phyloP scores from a whole-genome alignment of 768 basidiomycete genomes.

The Lactarius akahatsu region DNA sequence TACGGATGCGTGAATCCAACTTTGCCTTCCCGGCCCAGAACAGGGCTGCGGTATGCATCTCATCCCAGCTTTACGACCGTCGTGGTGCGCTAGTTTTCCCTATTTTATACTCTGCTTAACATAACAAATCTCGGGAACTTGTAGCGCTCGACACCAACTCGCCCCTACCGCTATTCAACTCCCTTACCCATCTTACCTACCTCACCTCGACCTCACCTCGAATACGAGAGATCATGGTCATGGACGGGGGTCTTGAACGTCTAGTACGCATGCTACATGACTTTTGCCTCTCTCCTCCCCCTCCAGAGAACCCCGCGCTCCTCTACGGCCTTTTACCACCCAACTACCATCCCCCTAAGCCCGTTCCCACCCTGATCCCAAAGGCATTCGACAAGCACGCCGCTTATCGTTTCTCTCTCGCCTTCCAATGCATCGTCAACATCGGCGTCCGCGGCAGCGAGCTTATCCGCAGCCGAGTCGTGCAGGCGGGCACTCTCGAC shows the following conservation, averaged over 20 bases:
- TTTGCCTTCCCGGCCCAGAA: constrained; percentile 94
- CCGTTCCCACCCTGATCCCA: constrained; percentile 63
- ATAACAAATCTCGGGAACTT: constrained; percentile 5
- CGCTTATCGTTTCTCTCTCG: constrained; percentile 86
- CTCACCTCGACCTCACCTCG: constrained; percentile 96
- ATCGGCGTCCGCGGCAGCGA: constrained; percentile 96
- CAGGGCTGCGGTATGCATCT: constrained; percentile 92
- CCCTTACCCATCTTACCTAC: constrained; percentile 92
- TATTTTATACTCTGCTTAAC: constrained; percentile 4
- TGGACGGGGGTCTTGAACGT: constrained; percentile 96
- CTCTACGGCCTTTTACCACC: constrained; percentile 79
- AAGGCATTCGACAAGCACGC: constrained; percentile 75
- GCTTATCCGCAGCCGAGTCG: constrained; percentile 85
- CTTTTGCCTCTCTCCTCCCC: constrained; percentile 80
- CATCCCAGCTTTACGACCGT: constrained; percentile 91
- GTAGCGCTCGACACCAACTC: constrained; percentile 55
- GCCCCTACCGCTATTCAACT: constrained; percentile 79
- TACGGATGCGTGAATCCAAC: constrained; percentile 87
- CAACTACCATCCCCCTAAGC: constrained; percentile 53
- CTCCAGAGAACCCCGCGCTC: constrained; percentile 71
- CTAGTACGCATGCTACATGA: constrained; percentile 90
- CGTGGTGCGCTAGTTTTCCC: constrained; percentile 60
- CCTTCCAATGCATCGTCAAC: constrained; percentile 96
- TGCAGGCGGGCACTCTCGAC: constrained; percentile 91
- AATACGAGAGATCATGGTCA: constrained; percentile 97